Conservation (phyloP, 305 asterid genomes). For the Lippia alba region DNA sequence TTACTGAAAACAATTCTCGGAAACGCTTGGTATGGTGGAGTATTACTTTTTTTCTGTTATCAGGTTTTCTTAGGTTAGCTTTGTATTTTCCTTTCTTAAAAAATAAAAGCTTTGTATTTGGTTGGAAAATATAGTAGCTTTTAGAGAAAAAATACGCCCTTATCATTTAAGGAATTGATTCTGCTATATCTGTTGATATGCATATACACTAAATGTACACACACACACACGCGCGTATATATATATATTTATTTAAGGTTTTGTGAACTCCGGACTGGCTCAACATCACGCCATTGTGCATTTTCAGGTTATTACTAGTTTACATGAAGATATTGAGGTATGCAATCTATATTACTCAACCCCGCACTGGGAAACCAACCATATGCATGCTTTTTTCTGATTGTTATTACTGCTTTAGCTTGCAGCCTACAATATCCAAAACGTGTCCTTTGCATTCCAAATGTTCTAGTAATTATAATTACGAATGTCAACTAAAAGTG, state of each 20-base stretch:
- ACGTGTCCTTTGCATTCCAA: not conserved
- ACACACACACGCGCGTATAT: not conserved
- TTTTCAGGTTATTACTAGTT: slow-evolving; percentile 64
- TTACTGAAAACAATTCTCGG: not conserved
- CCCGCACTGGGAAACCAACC: slow-evolving; percentile 2
- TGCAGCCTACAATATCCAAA: slow-evolving; percentile 7
- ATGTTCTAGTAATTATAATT: slow-evolving; percentile 2
- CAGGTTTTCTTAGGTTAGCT: not conserved
- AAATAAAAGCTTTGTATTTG: too few relatives aligned
- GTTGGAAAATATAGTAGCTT: not conserved
- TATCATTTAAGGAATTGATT: not conserved
- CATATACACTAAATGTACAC: not conserved
- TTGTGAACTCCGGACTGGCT: slow-evolving; percentile 18
- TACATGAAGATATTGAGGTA: slow-evolving; percentile 71
- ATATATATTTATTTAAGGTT: slow-evolving; percentile 15
- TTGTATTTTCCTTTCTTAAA: too few relatives aligned
- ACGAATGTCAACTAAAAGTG: slow-evolving; percentile 8
- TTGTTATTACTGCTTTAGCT: slow-evolving; percentile 1
- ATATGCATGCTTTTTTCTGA: not conserved
- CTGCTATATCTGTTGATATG: slow-evolving; percentile 17
- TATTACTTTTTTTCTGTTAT: slow-evolving; percentile 1
- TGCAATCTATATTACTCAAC: slow-evolving; percentile 13
- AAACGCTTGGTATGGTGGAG: not conserved
- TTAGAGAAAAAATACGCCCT: not conserved
- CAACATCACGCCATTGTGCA: not conserved